Conservation (phyloP, 345 rosid genomes). For the Hirschfeldia incana region DNA sequence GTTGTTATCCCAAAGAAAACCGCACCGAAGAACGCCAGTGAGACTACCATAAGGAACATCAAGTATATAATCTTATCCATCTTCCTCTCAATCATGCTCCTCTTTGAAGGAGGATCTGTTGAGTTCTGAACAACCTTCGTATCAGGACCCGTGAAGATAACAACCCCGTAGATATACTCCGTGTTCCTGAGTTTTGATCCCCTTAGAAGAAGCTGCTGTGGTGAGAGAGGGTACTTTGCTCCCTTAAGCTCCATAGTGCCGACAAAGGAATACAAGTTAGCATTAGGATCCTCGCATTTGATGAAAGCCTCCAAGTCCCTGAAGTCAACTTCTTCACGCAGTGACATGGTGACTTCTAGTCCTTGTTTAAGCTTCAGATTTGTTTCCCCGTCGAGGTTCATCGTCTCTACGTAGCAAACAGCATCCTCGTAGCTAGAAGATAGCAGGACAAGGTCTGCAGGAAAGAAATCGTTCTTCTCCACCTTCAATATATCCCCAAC, state of each 20-base stretch:
- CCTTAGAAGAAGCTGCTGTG: conserved; percentile 93
- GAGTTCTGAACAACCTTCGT: conserved; percentile 93
- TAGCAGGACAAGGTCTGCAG: conserved; percentile 82
- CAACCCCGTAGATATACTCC: conserved; percentile 74
- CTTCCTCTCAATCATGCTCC: conserved; percentile 85
- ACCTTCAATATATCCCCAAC: conserved; percentile 90
- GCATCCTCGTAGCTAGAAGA: conserved; percentile 88
- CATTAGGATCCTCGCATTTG: conserved; percentile 97
- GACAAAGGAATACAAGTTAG: conserved; percentile 75
- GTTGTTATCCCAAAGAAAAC: conserved; percentile 69
- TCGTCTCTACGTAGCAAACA: conserved; percentile 92
- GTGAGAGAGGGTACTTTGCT: conserved; percentile 64
- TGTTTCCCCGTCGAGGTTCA: conserved; percentile 97
- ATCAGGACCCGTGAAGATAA: conserved; percentile 90
- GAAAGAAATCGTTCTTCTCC: conserved; percentile 82
- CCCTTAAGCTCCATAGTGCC: conserved; percentile 73
- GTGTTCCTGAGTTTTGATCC: conserved; percentile 93
- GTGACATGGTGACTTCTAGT: conserved; percentile 59
- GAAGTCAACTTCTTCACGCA: conserved; percentile 57
- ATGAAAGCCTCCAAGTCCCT: conserved; percentile 63
- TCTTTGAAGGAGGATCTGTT: conserved; percentile 86
- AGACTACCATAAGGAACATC: conserved; percentile 58
- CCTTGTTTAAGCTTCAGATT: conserved; percentile 91
- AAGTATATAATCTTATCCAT: conserved; percentile 82
- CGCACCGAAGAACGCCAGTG: conserved; percentile 66